phyloP scores from a whole-genome alignment of 2,329 filamentous ascomycete genomes.

The Alternaria angustiovoidea region DNA sequence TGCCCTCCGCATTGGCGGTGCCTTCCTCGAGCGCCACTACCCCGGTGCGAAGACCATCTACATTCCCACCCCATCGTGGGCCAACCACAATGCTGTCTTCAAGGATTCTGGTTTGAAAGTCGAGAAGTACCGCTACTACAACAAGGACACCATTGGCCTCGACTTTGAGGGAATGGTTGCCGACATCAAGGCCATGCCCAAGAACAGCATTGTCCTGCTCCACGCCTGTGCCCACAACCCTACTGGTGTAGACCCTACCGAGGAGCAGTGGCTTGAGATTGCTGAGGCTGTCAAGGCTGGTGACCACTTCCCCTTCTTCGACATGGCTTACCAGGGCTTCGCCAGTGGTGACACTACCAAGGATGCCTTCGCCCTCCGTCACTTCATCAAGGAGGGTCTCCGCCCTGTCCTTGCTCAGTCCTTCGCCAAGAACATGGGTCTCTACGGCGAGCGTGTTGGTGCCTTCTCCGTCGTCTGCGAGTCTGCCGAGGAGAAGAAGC shows the following conservation, averaged over 20 bases:
- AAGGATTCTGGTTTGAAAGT: conserved; percentile 89
- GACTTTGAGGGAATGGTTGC: conserved; percentile 94
- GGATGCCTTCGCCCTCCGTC: conserved; percentile 90
- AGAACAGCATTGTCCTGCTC: conserved; percentile 88
- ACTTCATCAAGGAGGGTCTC: conserved; percentile 94
- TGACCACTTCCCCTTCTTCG: conserved; percentile 94
- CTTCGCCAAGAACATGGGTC: conserved; percentile 99
- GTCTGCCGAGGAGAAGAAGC: conserved; percentile 89
- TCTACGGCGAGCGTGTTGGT: conserved; percentile 97
- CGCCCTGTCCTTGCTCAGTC: conserved; percentile 88
- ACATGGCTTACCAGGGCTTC: conserved; percentile 99
- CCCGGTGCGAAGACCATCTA: conserved; percentile 94
- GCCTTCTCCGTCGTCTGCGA: conserved; percentile 93
- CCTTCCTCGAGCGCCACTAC: conserved; percentile 91
- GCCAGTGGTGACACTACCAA: conserved; percentile 89
- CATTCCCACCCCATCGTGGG: conserved; percentile 95
- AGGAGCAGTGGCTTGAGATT: conserved; percentile 92
- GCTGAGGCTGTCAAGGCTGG: conserved; percentile 84
- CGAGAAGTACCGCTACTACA: conserved; percentile 97
- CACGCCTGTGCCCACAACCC: conserved; percentile 99
- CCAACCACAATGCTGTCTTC: conserved; percentile 98
- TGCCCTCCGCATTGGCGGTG: conserved; percentile 91
- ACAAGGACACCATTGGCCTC: conserved; percentile 97
- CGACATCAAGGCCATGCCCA: conserved; percentile 88
- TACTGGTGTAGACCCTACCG: conserved; percentile 91